phyloP scores from a whole-genome alignment of 257 asterid genomes.

The Forsythia suspensa region DNA sequence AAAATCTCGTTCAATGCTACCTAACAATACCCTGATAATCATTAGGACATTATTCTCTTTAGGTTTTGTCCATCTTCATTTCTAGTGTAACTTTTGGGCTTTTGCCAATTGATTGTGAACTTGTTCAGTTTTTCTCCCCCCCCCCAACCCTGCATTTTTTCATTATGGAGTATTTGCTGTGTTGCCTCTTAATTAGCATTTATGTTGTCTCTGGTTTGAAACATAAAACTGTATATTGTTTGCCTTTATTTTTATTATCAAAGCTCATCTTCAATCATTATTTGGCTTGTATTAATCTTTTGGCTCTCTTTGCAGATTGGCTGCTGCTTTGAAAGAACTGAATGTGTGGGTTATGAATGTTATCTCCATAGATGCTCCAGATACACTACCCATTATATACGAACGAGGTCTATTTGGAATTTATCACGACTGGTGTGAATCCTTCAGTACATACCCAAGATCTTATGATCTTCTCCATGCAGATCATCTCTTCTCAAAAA shows the following conservation, averaged over 20 bases:
- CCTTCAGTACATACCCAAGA: constrained; percentile 30
- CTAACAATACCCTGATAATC: not conserved
- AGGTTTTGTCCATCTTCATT: not conserved
- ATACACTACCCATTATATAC: constrained; percentile 22
- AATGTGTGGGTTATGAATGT: constrained; percentile 29
- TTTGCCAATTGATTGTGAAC: not conserved
- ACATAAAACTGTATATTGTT: not conserved
- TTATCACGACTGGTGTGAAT: constrained; percentile 23
- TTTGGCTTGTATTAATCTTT: not conserved
- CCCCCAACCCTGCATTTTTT: not conserved
- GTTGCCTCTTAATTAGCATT: not conserved
- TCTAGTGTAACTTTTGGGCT: not conserved
- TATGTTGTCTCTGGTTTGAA: not conserved
- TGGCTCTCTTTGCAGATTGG: constrained; percentile 19
- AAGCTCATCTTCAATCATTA: not conserved
- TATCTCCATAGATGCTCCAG: constrained; percentile 24
- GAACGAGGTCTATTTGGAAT: constrained; percentile 24
- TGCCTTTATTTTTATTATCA: not conserved
- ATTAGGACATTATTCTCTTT: not conserved
- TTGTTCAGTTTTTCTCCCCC: too few species aligned
- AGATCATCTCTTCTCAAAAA: constrained; percentile 23
- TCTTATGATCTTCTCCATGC: constrained; percentile 26
- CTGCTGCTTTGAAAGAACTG: constrained; percentile 25
- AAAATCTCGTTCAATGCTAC: not conserved
- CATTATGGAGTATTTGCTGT: not conserved